These are phyloP conservation scores for Saprolegnia parasitica DNA, from an alignment of 352 stramenopile genomes.

Conservation along the genomic window DNA sequence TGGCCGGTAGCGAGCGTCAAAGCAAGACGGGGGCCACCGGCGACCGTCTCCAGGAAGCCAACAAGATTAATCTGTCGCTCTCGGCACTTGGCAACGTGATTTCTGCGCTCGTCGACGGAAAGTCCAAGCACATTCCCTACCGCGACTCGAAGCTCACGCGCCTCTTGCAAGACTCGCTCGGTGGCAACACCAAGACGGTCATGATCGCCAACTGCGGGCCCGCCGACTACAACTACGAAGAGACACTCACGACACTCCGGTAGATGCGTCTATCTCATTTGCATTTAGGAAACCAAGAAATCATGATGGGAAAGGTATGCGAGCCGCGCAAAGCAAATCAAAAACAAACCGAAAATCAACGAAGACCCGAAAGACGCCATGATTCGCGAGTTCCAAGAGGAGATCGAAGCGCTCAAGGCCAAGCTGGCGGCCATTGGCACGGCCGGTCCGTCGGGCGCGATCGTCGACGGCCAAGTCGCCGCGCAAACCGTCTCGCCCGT, in stretches of 20 bases:
- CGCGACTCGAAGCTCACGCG: conserved; percentile 92
- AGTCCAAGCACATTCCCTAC: conserved; percentile 93
- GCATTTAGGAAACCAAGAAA: too few relatives aligned
- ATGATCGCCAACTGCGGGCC: conserved; percentile 97
- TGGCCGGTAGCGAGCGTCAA: conserved; percentile 90
- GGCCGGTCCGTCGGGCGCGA: conserved; percentile 23
- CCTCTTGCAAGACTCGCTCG: conserved; percentile 91
- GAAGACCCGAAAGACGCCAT: conserved; percentile 80
- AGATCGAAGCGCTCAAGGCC: conserved; percentile 75
- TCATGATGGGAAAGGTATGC: too few relatives aligned
- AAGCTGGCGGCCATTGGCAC: conserved; percentile 51
- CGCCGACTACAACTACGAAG: conserved; percentile 96
- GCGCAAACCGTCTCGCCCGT: conserved; percentile 18
- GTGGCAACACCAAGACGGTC: conserved; percentile 95
- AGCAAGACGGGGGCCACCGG: conserved; percentile 95
- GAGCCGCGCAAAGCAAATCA: conserved; percentile 92
- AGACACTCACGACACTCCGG: conserved; percentile 87
- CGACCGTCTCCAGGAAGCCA: conserved; percentile 90
- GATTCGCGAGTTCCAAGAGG: conserved; percentile 55
- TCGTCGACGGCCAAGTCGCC: conserved; percentile 12
- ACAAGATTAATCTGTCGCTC: conserved; percentile 93
- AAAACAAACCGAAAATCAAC: conserved; percentile 92
- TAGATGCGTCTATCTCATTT: too few relatives aligned
- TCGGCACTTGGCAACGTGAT: conserved; percentile 92
- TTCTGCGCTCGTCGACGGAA: conserved; percentile 41